Base-by-base conservation (phyloP, 2,329 filamentous ascomycete species). In the Stemphylium beticola region DNA sequence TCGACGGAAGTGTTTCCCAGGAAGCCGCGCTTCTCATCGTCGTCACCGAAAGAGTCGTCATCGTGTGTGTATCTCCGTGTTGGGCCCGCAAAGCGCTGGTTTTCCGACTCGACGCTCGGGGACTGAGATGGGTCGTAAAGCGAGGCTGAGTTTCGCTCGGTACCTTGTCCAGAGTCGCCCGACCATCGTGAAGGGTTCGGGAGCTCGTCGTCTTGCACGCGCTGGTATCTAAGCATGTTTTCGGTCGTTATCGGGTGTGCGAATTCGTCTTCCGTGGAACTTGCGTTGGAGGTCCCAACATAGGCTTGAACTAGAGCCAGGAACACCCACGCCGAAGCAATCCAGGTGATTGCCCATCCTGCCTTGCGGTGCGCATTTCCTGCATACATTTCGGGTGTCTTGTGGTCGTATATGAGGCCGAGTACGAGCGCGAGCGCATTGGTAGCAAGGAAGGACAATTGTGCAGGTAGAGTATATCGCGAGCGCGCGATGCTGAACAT, bases 341-440 rank as follows among this genome's bases (percentile, higher is more conserved):
- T 80, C 81, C 85, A 89, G 3, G 89, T 93, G 26, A 89, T 82
- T 37, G 91, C 81, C 93, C 93, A 98, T 49, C 92, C 92, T 38
- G 93, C 83, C 74, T 90, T 92, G 78, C 92, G 87, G 74, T 97
- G 93, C n/a, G 89, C 85, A 71, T 96, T 96, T 71, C 90, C 88
- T 29, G 87, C 87, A 72, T 96, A 97, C 18, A 97, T 79, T 69
- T 96, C 91, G 1, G 92, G 92, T 0, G 92, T 96, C 60, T 84
- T 86, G 53, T 84, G 82, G 72, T 95, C 92, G 79, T 96, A 96
- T 52, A 77, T 58, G 53, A 77, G 61, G 54, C 76, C 67, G 47
- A 77, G 57, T 49, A 79, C 58, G 22, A 79, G 66, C 46, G 76
- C 72, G 49, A 78, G 59, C 33, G 74, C 73, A 57, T 81, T 80